Evolutionary conservation across 2,329 filamentous ascomycete genomes (phyloP), one percentile per base, ranked within the genome.

Genomic region (Sporothrix mexicana): DNA sequence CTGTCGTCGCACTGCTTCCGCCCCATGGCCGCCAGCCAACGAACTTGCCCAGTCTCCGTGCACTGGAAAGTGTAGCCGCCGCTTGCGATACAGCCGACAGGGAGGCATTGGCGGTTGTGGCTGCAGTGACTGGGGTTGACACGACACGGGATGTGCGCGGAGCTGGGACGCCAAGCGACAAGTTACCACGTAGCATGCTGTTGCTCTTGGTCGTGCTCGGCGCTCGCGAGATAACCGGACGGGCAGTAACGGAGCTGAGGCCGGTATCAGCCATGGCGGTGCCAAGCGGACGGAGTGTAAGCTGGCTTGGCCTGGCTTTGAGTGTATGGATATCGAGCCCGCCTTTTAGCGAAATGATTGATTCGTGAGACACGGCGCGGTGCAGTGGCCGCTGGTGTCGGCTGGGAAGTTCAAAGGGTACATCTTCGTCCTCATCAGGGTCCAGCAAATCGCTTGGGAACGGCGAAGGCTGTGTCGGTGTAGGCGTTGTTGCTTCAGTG

Each of bases 241-340:
- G 85, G 0, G 90, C 89, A 0, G 84, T 87, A 5, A 91, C 84
- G n/a, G 86, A 86, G 53, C 87, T 88, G 59, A 90, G 82, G 30
- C 89, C 83, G 2, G 87, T 88, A 49, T 87, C 88, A 53, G 86
- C 87, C 1, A 84, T 83, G 2, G 85, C 84, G 72, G 84, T 84
- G 73, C 86, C 88, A 30, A 88, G 82, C 45, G 85, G 84, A 69
- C 86, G 79, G 74, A 89, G 78, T 25, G 91, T 88, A 73, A 96
- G 87, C 77, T 97, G 93, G 47, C 92, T 93, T 0, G 93, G 93
- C 3, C 92, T 88, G 1, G 87, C 86, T 77, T 91, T 91, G 4
- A 97, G 85, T 0, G 92, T 94, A 80, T 97, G 94, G 68, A 97
- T 97, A 79, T 98, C 95, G 80, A 97, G 91, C 1, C 94, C 94